These are phyloP conservation scores for Talaromyces funiculosus DNA, from an alignment of 2,329 filamentous ascomycete genomes.

Conservation along the genomic window DNA sequence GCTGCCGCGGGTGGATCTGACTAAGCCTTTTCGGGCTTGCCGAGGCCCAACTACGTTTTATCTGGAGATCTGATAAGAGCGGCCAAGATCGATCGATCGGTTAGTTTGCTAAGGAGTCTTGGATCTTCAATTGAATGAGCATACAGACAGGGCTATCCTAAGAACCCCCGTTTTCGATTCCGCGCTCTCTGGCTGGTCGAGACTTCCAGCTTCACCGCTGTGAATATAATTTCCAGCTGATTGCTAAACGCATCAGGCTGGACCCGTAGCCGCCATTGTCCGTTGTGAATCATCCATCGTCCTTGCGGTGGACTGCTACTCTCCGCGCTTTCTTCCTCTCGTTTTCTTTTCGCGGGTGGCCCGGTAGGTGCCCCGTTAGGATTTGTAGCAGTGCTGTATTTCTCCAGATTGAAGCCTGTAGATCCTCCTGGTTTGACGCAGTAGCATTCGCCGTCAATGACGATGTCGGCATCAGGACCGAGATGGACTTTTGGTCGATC, in stretches of 20 bases:
- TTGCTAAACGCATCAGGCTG: conserved; percentile 45
- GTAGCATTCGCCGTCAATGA: conserved; percentile 35
- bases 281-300: conserved; percentile 59
- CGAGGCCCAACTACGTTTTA: not conserved
- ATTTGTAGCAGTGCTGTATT: not conserved
- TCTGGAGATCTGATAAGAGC: not conserved
- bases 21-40: not conserved
- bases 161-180: conserved; percentile 61
- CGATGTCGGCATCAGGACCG: conserved; percentile 45
- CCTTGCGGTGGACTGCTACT: not conserved
- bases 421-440: conserved; percentile 14
- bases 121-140: too few relatives aligned
- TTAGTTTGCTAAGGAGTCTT: too few relatives aligned
- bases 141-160: conserved; percentile 29
- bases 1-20: not conserved
- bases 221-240: conserved; percentile 60
- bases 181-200: conserved; percentile 60
- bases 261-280: conserved; percentile 67
- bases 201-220: conserved; percentile 71
- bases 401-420: not conserved
- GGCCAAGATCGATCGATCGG: not conserved
- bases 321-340: conserved; percentile 1
- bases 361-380: not conserved
- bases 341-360: conserved; percentile 36
- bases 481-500: conserved; percentile 63